Base-by-base conservation (phyloP, 2,329 filamentous ascomycete species). In the Colletotrichum falcatum region DNA sequence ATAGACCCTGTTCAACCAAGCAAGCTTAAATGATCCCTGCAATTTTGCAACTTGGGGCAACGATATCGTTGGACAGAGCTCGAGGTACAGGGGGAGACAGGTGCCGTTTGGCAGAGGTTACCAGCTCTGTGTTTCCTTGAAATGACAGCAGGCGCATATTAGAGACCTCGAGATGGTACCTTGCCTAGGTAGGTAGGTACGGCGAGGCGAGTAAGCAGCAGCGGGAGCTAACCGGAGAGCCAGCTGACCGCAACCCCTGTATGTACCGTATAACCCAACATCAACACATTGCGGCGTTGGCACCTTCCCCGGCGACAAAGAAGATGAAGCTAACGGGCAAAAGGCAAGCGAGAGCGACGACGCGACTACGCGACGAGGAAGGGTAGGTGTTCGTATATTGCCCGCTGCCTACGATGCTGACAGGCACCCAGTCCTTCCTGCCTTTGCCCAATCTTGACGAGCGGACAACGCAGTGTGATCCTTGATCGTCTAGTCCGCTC, bases 11-110 rank as follows among this genome's bases (percentile, higher is more conserved):
- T 35, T 65, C 30, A 20, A 26, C 11, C 7, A 64, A 58, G 26
- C 51, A 65, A 58, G 60, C 60, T 65, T 68, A 58, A 58, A 42
- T 14, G 16, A 35, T 35, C 53, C 60, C 53, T 65, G 48, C 26
- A 26, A 18, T 20, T 0, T 12, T 65, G 48, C 26, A 26, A 18
- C 14, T 0, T 12, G n/a, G 53, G 53, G 53, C 23, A 56, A 39
- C 5, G 7, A 23, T 12, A 12, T 23, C 3, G 33, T 23, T 18
- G 2, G 37, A 62, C 35, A 26, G 18, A 61, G 12, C 53, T 56
- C 14, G 14, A 18, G 6, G 55, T n/a, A 20, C 18, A 23, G 28
- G 37, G 2, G 9, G 14, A n/a, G 16, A 44, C 23, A 23, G 26
- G 20, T 42, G 23, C 37, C 23, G n/a, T 35, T 30, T 30, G 55